These are phyloP conservation scores for Medicago lupulina DNA, from an alignment of 306 rosid species.

Conservation along the genomic window DNA sequence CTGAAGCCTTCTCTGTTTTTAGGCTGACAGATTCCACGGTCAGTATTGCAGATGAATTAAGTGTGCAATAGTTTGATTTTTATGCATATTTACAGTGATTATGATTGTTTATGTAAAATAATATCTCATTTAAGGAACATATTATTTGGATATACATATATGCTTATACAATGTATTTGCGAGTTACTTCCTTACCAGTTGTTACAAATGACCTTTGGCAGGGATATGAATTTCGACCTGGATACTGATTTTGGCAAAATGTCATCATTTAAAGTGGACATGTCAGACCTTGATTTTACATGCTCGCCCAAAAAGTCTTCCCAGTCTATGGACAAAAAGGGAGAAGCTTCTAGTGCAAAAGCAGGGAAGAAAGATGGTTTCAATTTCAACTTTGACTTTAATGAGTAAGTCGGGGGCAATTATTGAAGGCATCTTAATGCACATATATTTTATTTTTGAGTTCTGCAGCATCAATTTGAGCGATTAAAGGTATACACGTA, in stretches of 20 bases:
- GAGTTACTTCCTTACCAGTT: conserved; percentile 41
- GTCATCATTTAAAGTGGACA: conserved; percentile 85
- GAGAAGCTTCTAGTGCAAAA: conserved; percentile 62
- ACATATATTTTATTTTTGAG: conserved; percentile 35
- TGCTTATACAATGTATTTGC: conserved; percentile 30
- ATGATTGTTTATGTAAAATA: conserved; percentile 20
- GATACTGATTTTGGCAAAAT: conserved; percentile 78
- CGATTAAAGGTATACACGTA: conserved; percentile 18
- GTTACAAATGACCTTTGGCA: conserved; percentile 43
- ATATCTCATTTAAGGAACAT: conserved; percentile 16
- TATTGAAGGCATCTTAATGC: conserved; percentile 18
- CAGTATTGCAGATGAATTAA: conserved; percentile 28
- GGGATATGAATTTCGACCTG: conserved; percentile 88
- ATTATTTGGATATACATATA: conserved; percentile 24
- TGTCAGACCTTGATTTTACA: conserved; percentile 86
- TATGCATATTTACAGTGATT: conserved; percentile 8
- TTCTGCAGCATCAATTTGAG: conserved; percentile 14
- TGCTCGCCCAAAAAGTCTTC: conserved; percentile 57
- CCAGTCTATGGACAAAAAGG: conserved; percentile 58
- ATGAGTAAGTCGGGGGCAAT: conserved; percentile 63
- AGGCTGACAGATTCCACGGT: conserved; percentile 5
- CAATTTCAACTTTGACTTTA: conserved; percentile 80
- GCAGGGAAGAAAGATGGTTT: conserved; percentile 59
- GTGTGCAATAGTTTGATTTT: conserved; percentile 28
- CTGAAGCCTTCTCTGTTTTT: conserved; percentile 31